These are phyloP conservation scores for Candida tetrigidarum DNA, from an alignment of 1,139 yeast species.

Conservation along the genomic window DNA sequence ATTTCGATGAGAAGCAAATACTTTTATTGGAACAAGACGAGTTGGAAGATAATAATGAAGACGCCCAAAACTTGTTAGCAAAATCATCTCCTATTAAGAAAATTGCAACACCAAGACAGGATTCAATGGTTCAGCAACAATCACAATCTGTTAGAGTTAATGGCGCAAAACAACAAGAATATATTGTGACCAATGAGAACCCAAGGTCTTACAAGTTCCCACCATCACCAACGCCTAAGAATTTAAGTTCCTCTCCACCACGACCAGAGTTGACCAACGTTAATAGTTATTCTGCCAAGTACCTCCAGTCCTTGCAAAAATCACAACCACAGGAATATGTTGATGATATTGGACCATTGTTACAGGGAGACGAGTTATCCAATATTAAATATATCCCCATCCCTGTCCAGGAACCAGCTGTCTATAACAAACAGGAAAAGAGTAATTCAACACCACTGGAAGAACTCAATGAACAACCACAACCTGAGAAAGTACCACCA, in stretches of 20 bases:
- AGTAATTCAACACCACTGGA: slow-evolving; percentile 7
- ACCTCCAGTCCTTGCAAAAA: slow-evolving; percentile 42
- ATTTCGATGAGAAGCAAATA: slow-evolving; percentile 19
- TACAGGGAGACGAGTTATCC: slow-evolving; percentile 16
- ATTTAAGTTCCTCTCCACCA: slow-evolving; percentile 43
- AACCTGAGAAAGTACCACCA: slow-evolving; percentile 10
- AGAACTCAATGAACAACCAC: slow-evolving; percentile 6
- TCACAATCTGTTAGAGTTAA: slow-evolving; percentile 13
- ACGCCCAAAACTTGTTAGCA: slow-evolving; percentile 6
- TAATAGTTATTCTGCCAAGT: slow-evolving; percentile 46
- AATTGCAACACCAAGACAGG: slow-evolving; percentile 12
- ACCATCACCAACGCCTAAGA: slow-evolving; percentile 44
- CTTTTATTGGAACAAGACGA: slow-evolving; percentile 34
- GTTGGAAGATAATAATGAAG: slow-evolving; percentile 22
- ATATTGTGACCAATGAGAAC: slow-evolving; percentile 41
- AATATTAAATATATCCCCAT: slow-evolving; percentile 41
- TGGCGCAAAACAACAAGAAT: slow-evolving; percentile 30
- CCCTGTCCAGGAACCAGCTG: slow-evolving; percentile 43
- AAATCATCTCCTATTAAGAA: slow-evolving; percentile 18
- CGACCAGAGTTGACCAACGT: slow-evolving; percentile 17
- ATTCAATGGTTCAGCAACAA: slow-evolving; percentile 5
- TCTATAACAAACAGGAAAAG: slow-evolving; percentile 7
- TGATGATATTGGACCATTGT: slow-evolving; percentile 47
- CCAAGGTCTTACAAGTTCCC: slow-evolving; percentile 56
- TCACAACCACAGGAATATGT: slow-evolving; percentile 31